Evolutionary conservation across 2,329 filamentous ascomycete species (phyloP), one percentile per base, ranked within the genome.

Genomic region (Fusarium sp.): DNA sequence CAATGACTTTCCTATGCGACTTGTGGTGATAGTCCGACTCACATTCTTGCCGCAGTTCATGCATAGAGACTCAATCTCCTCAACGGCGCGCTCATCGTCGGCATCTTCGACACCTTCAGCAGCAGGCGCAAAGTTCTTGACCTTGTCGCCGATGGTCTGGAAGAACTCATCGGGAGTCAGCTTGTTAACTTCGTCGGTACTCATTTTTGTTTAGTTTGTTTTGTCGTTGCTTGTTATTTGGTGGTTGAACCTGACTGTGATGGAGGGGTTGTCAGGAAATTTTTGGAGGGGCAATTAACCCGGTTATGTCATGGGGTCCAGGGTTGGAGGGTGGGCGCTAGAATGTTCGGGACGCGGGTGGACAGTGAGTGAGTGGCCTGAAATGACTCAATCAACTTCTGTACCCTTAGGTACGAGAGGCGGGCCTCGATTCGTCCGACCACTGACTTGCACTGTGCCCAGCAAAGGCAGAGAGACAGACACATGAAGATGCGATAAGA

Each of bases 31-130:
- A 15, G 15, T 20, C 51, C 22, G 26, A 77, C 83, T 74, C 82
- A 92, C 91, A 84, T 93, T 92, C 71, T 93, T 84, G 72, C 90
- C 87, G 80, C 92, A 95, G 82, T 93, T 94, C 92, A 95, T 94
- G 83, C 92, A 95, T 22, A 95, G 84, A 68, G 90, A 93, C 79
- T 94, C 91, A 65, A 90, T 89, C 79, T 90, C 86, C 68, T 91
- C 87, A 41, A 91, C 88, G 6, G 87, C 81, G 67, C 81, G 80
- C 24, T 89, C 85, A 37, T 87, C 84, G 20, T 75, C 77, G 40
- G 65, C 65, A 54, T 71, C 68, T 49, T 77, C 70, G 41, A 71
- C 68, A 54, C 75, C 79, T 62, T 80, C 78, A 49, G 77, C 74
- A 54, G 77, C 74, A 40, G 80, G 75, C 17, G 80, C 81, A 48